Evolutionary conservation across 345 rosid genomes (phyloP), one percentile per base, ranked within the genome.

Genomic region (Carallia brachiata): DNA sequence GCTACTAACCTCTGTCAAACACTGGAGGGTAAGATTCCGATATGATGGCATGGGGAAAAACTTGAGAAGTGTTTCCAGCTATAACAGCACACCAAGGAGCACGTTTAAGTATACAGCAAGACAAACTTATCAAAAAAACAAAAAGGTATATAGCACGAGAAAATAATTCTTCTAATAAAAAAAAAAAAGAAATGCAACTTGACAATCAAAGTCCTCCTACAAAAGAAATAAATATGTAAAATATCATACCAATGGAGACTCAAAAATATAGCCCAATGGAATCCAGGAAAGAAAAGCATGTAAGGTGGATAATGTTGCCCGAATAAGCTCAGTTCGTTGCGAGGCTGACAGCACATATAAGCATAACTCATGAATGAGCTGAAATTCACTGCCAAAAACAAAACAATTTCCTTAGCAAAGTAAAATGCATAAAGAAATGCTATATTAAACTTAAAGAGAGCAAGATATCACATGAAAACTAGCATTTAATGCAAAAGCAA

Each of bases 241-340:
- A 66, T 52, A 70, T 50, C 84, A 69, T 87, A 92, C 99, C 93
- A 92, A 67, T 64, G 96, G 89, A 47, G 99, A 96, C 79, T 96
- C 99, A 87, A 96, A 96, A 77, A 96, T 96, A 80, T 96, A 96
- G 76, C 98, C 99, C 82, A 96, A 70, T 2, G 99, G 99, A 72
- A 96, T 96, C 99, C 99, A 92, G 5, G 99, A 96, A 77, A 96
- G 98, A 75, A 90, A 96, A 70, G 98, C 99, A 85, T 92, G 99
- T 83, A 96, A 79, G 9, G 99, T 90, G 69, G 99, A 90, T 55
- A 96, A 78, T 4, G 99, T 96, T 59, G 98, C 97, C 36, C 92
- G 88, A 76, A 90, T 87, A 66, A 92, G 98, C 84, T 96, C 99
- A 70, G 88, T 83, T 83, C 97, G 89, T 75, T 96, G 97, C 58